Evolutionary conservation across 257 asterid genomes (phyloP).

Genomic region (Petunia secreta): DNA sequence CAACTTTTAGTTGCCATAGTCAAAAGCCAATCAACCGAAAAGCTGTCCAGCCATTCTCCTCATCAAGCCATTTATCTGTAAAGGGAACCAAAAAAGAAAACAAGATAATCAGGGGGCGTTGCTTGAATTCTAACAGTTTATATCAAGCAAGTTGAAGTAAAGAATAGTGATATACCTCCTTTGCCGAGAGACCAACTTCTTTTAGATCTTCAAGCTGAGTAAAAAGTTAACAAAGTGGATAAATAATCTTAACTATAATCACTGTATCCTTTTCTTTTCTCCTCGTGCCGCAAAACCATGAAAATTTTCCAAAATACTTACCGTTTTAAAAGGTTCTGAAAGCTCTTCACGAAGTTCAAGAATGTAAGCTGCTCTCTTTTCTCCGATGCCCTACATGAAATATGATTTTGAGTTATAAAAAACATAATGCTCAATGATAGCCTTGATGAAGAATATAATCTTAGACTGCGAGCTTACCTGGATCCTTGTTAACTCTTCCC

Average conservation of each 20-base stretch:
- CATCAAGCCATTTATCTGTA: slow-evolving; percentile 78
- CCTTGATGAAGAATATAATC: neutral
- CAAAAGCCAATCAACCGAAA: slow-evolving; percentile 38
- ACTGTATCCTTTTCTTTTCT: neutral
- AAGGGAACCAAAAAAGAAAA: neutral
- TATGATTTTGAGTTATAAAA: slow-evolving; percentile 10
- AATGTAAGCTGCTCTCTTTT: slow-evolving; percentile 75
- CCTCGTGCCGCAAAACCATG: neutral
- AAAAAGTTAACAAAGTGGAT: neutral
- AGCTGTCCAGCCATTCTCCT: slow-evolving; percentile 63
- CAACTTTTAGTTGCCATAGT: slow-evolving; percentile 30
- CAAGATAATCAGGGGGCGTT: neutral
- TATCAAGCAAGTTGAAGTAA: neutral
- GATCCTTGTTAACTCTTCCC: slow-evolving; percentile 77
- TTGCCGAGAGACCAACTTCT: slow-evolving; percentile 76
- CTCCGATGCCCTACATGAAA: slow-evolving; percentile 75
- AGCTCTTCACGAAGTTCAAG: slow-evolving; percentile 76
- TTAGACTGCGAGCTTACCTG: slow-evolving; percentile 44
- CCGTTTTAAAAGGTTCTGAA: slow-evolving; percentile 78
- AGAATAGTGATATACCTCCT: slow-evolving; percentile 56
- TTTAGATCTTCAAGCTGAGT: slow-evolving; percentile 80
- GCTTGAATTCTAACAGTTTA: neutral
- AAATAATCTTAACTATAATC: neutral
- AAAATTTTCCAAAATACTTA: slow-evolving; percentile 39
- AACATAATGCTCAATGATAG: neutral